A percentile compares a stretch with the other conserved stretches of the same genome.
Conservation (phyloP, 805 yeast species). For the Yarrowia alimentaria region DNA sequence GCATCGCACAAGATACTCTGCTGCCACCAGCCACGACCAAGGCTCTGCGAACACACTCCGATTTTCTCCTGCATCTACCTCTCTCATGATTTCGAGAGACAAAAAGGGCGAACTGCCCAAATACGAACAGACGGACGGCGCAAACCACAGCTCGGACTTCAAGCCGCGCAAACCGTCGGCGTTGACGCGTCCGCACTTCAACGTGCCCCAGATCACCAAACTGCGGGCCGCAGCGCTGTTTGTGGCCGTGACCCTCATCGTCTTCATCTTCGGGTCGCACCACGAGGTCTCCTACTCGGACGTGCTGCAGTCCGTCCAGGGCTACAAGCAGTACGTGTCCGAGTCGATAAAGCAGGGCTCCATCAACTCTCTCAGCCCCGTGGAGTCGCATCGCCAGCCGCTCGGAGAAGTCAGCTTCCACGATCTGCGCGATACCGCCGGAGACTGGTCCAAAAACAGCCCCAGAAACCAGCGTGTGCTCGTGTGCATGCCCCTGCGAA, state of each 20-base stretch:
- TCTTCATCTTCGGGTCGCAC: constrained; percentile 2
- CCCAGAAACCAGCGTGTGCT: constrained; percentile 63
- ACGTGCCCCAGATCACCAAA: constrained; percentile 11
- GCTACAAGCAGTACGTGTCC: constrained; percentile 15
- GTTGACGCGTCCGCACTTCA: constrained; percentile 9
- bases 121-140: constrained; percentile 18
- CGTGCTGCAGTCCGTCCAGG: constrained; percentile 10
- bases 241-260: constrained; percentile 2
- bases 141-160: constrained; percentile 10
- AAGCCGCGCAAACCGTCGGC: constrained; percentile 24
- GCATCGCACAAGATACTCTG: no score
- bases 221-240: background rate
- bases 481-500: constrained; percentile 85
- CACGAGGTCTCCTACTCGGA: constrained; percentile 1
- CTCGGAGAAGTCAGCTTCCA: constrained; percentile 53
- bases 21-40: no score
- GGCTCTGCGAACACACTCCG: no score
- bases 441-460: constrained; percentile 71
- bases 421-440: constrained; percentile 63
- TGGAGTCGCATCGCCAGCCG: constrained; percentile 13
- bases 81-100: constrained; percentile 25
- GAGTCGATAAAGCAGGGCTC: constrained; percentile 23
- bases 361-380: constrained; percentile 15
- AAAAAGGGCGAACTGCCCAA: constrained; percentile 25
- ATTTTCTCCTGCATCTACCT: constrained; percentile 1